A percentile compares a stretch with the other conserved stretches of the same genome.
Evolutionary conservation across 441 rosid species (phyloP).

Genomic region (Biscutella laevigata): DNA sequence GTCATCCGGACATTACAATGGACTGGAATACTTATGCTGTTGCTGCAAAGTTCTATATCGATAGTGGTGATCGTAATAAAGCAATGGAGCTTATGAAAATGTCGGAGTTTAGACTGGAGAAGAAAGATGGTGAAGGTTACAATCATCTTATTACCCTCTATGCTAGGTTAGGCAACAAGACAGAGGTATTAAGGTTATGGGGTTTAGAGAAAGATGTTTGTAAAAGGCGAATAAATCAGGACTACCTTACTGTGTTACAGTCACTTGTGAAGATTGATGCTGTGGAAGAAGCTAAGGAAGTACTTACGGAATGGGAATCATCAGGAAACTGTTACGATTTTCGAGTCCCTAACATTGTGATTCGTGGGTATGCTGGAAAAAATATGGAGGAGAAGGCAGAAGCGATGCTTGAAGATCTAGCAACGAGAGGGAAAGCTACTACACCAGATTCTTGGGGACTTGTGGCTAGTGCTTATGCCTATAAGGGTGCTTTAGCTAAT

Average conservation of each 20-base stretch:
- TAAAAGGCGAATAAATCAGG: constrained; percentile 53
- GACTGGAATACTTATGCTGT: constrained; percentile 83
- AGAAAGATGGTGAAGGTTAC: constrained; percentile 61
- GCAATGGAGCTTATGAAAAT: constrained; percentile 45
- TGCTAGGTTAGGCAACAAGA: constrained; percentile 46
- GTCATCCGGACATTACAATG: constrained; percentile 33
- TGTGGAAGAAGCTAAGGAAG: constrained; percentile 51
- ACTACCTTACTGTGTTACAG: constrained; percentile 49
- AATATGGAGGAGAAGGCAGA: constrained; percentile 48
- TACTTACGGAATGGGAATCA: constrained; percentile 56
- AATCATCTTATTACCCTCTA: constrained; percentile 68
- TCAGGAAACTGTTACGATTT: constrained; percentile 52
- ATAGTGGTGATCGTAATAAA: constrained; percentile 35
- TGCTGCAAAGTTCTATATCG: constrained; percentile 58
- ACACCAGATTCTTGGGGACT: constrained; percentile 50
- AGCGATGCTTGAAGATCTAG: constrained; percentile 39
- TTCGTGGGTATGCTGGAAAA: constrained; percentile 35
- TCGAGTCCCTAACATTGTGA: constrained; percentile 41
- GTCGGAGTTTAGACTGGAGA: constrained; percentile 48
- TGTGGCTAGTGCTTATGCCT: constrained; percentile 44
- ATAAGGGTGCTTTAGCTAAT: constrained; percentile 34
- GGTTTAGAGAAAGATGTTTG: constrained; percentile 48
- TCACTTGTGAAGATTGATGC: constrained; percentile 61
- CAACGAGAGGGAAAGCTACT: constrained; percentile 39
- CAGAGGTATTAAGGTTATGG: constrained; percentile 67